phyloP scores from a whole-genome alignment of 805 yeast species.

The Teunomyces stri region DNA sequence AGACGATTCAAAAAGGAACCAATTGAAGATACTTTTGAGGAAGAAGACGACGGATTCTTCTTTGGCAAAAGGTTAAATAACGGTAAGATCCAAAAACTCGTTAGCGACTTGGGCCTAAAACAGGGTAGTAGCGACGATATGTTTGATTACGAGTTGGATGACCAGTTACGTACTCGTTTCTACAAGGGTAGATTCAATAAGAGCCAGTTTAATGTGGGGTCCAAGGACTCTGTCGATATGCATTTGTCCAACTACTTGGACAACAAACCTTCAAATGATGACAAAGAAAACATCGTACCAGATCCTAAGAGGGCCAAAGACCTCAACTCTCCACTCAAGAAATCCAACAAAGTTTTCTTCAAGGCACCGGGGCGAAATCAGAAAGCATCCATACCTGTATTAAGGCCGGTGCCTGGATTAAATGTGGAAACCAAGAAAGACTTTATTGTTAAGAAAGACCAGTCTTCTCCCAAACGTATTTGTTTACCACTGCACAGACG shows the following conservation, averaged over 20 bases:
- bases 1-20: slow-evolving; percentile 4
- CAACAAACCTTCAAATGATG: slow-evolving; percentile 8
- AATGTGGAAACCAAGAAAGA: slow-evolving; percentile 14
- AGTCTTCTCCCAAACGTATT: slow-evolving; percentile 41
- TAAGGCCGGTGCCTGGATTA: slow-evolving; percentile 21
- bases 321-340: slow-evolving; percentile 14
- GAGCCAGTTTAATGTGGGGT: slow-evolving; percentile 13
- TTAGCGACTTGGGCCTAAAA: slow-evolving; percentile 31
- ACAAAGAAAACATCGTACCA: slow-evolving; percentile 31
- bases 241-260: slow-evolving; percentile 26
- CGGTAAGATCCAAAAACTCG: slow-evolving; percentile 37
- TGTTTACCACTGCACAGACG: slow-evolving; percentile 42
- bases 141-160: slow-evolving; percentile 30
- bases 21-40: slow-evolving; percentile 8
- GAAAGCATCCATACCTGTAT: slow-evolving; percentile 22
- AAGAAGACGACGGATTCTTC: slow-evolving; percentile 16
- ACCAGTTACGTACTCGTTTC: slow-evolving; percentile 32
- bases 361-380: slow-evolving; percentile 15
- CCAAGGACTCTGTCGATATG: slow-evolving; percentile 29
- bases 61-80: slow-evolving; percentile 25
- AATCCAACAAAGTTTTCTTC: slow-evolving; percentile 19
- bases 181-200: slow-evolving; percentile 33
- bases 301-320: slow-evolving; percentile 3
- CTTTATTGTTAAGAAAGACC: slow-evolving; percentile 12
- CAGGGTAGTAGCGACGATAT: slow-evolving; percentile 16